phyloP scores from a whole-genome alignment of 2,329 filamentous ascomycete species.

The Fusarium sp. region DNA sequence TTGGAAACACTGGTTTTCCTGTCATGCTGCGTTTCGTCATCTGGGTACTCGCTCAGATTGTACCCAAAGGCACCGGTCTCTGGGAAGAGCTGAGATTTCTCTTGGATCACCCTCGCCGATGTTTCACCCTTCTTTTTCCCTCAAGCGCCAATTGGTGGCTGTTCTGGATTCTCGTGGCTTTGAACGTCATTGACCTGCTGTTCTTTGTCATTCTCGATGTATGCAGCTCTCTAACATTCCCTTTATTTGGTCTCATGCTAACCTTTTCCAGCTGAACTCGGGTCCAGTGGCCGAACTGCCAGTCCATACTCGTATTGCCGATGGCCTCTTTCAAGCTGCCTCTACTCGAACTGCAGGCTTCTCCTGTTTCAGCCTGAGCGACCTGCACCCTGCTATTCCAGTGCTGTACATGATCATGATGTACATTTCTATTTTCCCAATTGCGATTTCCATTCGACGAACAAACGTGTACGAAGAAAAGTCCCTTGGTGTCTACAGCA shows the following conservation, averaged over 20 bases:
- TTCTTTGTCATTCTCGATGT: constrained; percentile 95
- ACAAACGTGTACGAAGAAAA: constrained; percentile 98
- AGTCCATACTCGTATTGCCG: constrained; percentile 81
- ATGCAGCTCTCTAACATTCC: constrained; percentile 55
- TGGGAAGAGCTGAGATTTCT: constrained; percentile 95
- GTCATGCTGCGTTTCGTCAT: constrained; percentile 95
- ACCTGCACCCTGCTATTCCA: constrained; percentile 90
- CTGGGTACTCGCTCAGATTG: constrained; percentile 80
- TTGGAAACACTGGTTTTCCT: constrained; percentile 96
- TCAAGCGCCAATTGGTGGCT: constrained; percentile 95
- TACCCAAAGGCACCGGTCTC: constrained; percentile 75
- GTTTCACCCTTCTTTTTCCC: constrained; percentile 95
- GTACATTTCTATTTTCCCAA: constrained; percentile 98
- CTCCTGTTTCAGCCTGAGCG: constrained; percentile 81
- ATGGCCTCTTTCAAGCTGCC: constrained; percentile 91
- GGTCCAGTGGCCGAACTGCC: constrained; percentile 77
- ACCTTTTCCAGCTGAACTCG: constrained; percentile 74
- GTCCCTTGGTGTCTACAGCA: constrained; percentile 80
- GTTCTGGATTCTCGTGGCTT: constrained; percentile 83
- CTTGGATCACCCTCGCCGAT: constrained; percentile 93
- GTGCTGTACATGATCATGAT: constrained; percentile 98
- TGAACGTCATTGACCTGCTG: constrained; percentile 89
- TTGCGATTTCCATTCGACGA: constrained; percentile 92
- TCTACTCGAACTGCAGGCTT: constrained; percentile 94
- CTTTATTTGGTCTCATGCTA: constrained; percentile 30